phyloP scores from a whole-genome alignment of 805 yeast genomes.

The Soucietia sequanensis region DNA sequence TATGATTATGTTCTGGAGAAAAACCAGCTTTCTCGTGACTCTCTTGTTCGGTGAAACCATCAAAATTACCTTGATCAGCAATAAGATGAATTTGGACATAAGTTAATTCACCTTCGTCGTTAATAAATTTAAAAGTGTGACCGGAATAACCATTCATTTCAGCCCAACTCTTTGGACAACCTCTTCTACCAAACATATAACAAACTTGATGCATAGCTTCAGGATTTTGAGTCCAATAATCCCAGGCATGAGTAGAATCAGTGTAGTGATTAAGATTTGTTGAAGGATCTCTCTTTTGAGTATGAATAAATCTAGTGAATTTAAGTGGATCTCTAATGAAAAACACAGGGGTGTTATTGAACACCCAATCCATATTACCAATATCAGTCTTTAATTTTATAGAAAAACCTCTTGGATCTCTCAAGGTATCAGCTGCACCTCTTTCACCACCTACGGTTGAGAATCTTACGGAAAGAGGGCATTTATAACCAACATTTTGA shows the following conservation, averaged over 20 bases:
- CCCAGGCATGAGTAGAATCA: conserved; percentile 59
- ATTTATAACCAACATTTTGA: conserved; percentile 40
- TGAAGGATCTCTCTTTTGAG: conserved; percentile 68
- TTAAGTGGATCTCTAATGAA: conserved; percentile 63
- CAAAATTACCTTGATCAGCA: conserved; percentile 49
- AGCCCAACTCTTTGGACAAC: conserved; percentile 55
- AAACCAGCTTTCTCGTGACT: conserved; percentile 45
- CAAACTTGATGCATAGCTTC: conserved; percentile 59
- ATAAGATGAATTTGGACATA: conserved; percentile 57
- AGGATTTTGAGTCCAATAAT: conserved; percentile 52
- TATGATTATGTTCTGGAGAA: conserved; percentile 50
- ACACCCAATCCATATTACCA: conserved; percentile 71
- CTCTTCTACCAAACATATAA: conserved; percentile 59
- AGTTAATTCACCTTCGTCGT: conserved; percentile 47
- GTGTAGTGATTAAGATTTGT: conserved; percentile 44
- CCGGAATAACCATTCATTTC: conserved; percentile 65
- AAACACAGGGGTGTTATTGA: conserved; percentile 69
- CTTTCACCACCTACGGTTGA: conserved; percentile 71
- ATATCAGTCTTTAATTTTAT: conserved; percentile 66
- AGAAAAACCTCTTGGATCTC: conserved; percentile 72
- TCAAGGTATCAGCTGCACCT: conserved; percentile 63
- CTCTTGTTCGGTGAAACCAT: conserved; percentile 44
- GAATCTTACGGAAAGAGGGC: conserved; percentile 48
- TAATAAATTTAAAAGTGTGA: conserved; percentile 59
- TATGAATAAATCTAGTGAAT: conserved; percentile 65